Conservation (phyloP, 2,329 filamentous ascomycete genomes). For the Fusarium citri region DNA sequence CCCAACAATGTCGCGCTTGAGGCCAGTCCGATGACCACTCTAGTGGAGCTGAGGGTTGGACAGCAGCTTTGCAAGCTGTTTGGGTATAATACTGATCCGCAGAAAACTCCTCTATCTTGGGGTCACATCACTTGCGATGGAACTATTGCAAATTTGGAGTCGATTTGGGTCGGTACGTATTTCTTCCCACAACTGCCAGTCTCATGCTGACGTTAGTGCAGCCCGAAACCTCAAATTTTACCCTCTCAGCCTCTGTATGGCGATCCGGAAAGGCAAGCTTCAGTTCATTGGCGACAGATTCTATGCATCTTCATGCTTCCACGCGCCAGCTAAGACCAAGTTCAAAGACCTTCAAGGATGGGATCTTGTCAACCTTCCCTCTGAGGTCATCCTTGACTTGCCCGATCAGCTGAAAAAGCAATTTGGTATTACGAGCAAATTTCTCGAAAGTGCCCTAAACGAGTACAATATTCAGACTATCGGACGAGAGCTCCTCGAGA, state of each 20-base stretch:
- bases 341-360: constrained; percentile 54
- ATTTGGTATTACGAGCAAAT: constrained; percentile 55
- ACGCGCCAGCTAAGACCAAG: constrained; percentile 44
- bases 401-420: constrained; percentile 53
- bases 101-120: constrained; percentile 51
- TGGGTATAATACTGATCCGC: constrained; percentile 54
- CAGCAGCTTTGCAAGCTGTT: constrained; percentile 59
- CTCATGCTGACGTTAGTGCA: constrained; percentile 33
- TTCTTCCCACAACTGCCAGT: rapidly evolving
- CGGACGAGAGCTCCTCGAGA: constrained; percentile 54
- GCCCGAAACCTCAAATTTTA: constrained; percentile 62
- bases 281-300: constrained; percentile 54
- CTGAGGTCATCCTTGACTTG: constrained; percentile 55
- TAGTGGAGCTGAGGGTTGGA: constrained; percentile 58
- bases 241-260: constrained; percentile 52
- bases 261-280: constrained; percentile 53
- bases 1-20: constrained; percentile 62
- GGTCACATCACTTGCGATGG: constrained; percentile 60
- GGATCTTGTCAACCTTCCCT: constrained; percentile 59
- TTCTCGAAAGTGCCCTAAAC: constrained; percentile 44
- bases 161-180: constrained; percentile 55
- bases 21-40: constrained; percentile 58
- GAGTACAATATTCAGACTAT: constrained; percentile 53
- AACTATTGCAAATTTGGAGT: constrained; percentile 61
- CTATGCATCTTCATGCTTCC: constrained; percentile 51